These are phyloP conservation scores for Naegleria gruberi DNA, from an alignment of 208 protist species.

Conservation along the genomic window DNA sequence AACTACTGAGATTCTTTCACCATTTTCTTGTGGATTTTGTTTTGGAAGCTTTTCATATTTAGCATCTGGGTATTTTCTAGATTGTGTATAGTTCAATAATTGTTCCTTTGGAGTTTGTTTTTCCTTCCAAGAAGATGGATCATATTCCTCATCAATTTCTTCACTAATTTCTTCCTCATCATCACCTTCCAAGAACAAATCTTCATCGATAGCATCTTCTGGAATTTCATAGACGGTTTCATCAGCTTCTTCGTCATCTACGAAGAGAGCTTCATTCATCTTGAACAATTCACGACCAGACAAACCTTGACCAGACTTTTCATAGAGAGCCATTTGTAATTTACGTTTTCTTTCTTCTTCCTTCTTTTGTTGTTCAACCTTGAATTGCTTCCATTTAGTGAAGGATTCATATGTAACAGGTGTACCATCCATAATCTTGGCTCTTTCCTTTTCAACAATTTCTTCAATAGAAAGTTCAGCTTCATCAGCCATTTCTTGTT, in stretches of 20 bases:
- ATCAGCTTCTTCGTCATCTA: constrained; percentile 18
- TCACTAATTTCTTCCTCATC: neutral
- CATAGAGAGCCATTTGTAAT: neutral
- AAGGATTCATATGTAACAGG: constrained; percentile 6
- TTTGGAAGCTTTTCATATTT: neutral
- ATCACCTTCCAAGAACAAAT: constrained; percentile 19
- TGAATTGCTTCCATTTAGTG: constrained; percentile 22
- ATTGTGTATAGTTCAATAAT: neutral
- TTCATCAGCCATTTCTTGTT: constrained; percentile 10
- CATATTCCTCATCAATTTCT: neutral
- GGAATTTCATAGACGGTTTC: neutral
- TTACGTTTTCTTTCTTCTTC: constrained; percentile 3
- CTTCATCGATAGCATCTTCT: neutral
- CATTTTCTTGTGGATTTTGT: neutral
- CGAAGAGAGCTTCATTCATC: neutral
- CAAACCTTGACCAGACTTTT: constrained; percentile 1
- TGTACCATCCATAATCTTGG: constrained; percentile 8
- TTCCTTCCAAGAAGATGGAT: constrained; percentile 11
- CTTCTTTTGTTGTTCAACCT: neutral
- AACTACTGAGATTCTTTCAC: neutral
- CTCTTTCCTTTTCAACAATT: constrained; percentile 12
- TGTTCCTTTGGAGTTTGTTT: neutral
- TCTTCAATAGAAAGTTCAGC: constrained; percentile 4
- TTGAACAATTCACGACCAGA: constrained; percentile 20
- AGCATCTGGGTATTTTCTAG: neutral